Evolutionary conservation across 1,139 yeast species (phyloP), one percentile per base, ranked within the genome.

Genomic region (Kurtzmaniella quercitrusa): DNA sequence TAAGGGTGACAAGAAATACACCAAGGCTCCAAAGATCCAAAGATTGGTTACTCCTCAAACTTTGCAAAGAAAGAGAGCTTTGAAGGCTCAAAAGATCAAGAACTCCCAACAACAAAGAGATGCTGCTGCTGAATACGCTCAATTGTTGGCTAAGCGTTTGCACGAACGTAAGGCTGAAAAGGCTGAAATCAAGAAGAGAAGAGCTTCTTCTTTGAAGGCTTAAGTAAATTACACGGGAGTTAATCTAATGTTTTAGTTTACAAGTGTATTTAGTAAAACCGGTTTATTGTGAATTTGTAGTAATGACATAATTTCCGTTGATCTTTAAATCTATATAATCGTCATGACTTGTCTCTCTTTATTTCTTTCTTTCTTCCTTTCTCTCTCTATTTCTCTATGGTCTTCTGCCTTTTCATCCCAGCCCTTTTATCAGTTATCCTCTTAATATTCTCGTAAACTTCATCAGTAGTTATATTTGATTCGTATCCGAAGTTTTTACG

Each of bases 11-110:
- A 90, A 89, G 86, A 84, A 90, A 70, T 93, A 87, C 93, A 87
- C 98, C 78, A 93, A 93, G 87, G 98, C 98, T 68, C 98, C 98
- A 80, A 93, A 89, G 88, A 91, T 93, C 79, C 98, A 93, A 82
- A 90, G 98, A 81, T 86, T 93, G 70, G 95, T 93, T 61, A 93
- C 98, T 67, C 98, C 98, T 74, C 97, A 91, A 81, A 85, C 90
- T 69, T 85, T 93, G 75, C 98, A 91, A 82, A 93, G 97, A 85
- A 93, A 93, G 95, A 88, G 98, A 82, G 93, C 89, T 71, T 85
- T 88, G 73, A 86, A 83, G 75, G 83, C 96, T 63, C 80, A 84
- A 77, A 93, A 93, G 87, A 80, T 88, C 73, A 86, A 85, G 81
- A 88, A 88, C 76, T 97, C 98, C 74, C 96, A 89, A 82, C 90